Evolutionary conservation across 306 rosid genomes (phyloP), one percentile per base, ranked within the genome.

Genomic region (Cyamopsis tetragonoloba): DNA sequence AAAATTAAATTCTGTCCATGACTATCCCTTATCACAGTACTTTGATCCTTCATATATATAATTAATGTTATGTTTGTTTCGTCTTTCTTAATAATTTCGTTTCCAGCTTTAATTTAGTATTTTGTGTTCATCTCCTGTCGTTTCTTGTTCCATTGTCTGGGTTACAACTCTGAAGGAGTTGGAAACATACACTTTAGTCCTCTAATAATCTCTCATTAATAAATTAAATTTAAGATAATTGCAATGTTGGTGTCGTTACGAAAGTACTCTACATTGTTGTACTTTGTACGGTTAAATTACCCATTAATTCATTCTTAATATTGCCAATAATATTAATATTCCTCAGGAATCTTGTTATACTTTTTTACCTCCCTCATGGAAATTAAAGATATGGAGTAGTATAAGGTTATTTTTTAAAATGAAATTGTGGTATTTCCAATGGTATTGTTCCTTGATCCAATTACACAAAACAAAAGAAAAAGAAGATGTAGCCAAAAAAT

Each of bases 61-160:
- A 66, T 62, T 54, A 51, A 67, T 68, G 66, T 41, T 12, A 44
- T 38, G 23, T 39, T 50, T n/a, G 34, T 60, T 62, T 55, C 39
- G n/a, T 62, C 28, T 27, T 20, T 48, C 58, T 70, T 42, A 42
- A 61, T 32, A 32, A 43, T 26, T 48, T 56, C 10, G 6, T 31
- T n/a, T 37, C 2, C 26, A 50, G 0, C 30, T 50, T 59, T 31
- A 54, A 20, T 74, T 69, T 61, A n/a, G n/a, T n/a, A 54, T 44
- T 54, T 65, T 60, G 47, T 30, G 54, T 66, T 49, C 20, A 66
- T 23, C 35, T 43, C 24, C 27, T 71, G 72, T 76, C 73, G 43
- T 71, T 53, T 56, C 71, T 35, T 76, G 79, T 68, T 71, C 68
- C 79, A 37, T 31, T 61, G 76, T 53, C 23, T 54, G 81, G 84